Evolutionary conservation across 768 basidiomycete species (phyloP).

Genomic region (Macrolepiota fuliginosa): DNA sequence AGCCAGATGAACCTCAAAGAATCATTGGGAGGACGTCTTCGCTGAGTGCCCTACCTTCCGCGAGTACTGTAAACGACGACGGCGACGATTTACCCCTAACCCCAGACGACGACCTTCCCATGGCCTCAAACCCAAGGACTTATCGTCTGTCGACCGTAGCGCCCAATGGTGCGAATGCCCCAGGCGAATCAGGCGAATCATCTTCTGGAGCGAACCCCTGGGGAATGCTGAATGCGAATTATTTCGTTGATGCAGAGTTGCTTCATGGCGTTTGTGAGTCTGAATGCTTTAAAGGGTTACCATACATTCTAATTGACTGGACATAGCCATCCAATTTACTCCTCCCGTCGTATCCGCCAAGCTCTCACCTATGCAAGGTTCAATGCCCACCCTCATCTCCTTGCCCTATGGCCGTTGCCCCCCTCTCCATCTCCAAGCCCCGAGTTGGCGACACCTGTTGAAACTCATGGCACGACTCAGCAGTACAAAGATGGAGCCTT

Average conservation of each 20-base stretch:
- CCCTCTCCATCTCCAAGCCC: constrained; percentile 70
- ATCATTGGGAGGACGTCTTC: constrained; percentile 9
- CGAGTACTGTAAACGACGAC: background rate
- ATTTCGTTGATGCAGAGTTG: constrained; percentile 59
- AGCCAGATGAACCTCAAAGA: constrained; percentile 3
- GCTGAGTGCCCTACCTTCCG: constrained; percentile 4
- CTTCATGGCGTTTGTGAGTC: constrained; percentile 63
- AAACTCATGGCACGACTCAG: constrained; percentile 75
- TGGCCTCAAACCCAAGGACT: background rate
- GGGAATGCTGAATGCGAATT: constrained; percentile 34
- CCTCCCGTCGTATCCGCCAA: constrained; percentile 51
- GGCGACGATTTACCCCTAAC: background rate
- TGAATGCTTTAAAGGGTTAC: background rate
- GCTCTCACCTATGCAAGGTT: constrained; percentile 43
- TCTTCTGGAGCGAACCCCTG: background rate
- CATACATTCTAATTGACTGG: constrained; percentile 5
- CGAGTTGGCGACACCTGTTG: constrained; percentile 71
- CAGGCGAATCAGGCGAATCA: background rate
- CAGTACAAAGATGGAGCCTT: constrained; percentile 67
- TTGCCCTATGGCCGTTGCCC: constrained; percentile 68
- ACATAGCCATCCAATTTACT: constrained; percentile 65
- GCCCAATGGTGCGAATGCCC: background rate
- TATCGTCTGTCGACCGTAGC: background rate
- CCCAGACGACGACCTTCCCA: background rate
- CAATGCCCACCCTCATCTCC: constrained; percentile 72